These are phyloP conservation scores for Capsicum baccatum DNA, from an alignment of 257 asterid species.

Conservation along the genomic window DNA sequence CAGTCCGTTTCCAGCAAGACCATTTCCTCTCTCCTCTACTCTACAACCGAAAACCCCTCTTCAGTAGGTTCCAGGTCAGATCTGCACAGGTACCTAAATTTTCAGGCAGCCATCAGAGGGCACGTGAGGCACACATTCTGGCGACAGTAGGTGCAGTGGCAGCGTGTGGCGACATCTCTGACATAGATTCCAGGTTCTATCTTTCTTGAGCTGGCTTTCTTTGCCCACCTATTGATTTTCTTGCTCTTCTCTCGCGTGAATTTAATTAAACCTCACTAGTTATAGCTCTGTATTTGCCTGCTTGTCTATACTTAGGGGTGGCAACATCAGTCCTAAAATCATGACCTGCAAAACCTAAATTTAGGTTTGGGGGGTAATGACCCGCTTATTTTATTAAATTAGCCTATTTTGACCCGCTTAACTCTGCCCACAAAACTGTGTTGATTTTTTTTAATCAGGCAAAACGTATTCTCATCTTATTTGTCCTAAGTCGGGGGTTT, in stretches of 20 bases:
- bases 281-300: neutral
- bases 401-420: neutral
- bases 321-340: neutral
- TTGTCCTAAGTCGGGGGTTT: no score
- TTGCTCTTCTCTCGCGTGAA: neutral
- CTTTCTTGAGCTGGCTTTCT: slow-evolving; percentile 5
- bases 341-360: neutral
- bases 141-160: neutral
- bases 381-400: neutral
- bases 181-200: slow-evolving; percentile 1
- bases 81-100: neutral
- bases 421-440: no score
- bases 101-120: neutral
- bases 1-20: neutral
- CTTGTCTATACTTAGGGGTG: neutral
- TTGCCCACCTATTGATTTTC: neutral
- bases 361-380: neutral
- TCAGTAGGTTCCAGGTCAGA: neutral
- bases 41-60: neutral
- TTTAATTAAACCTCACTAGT: neutral
- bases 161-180: slow-evolving; percentile 8
- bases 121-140: neutral
- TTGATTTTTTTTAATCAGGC: no score
- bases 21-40: neutral
- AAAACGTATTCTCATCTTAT: no score